These are phyloP conservation scores for Falciphora oryzae DNA, from an alignment of 2,329 filamentous ascomycete species.

Conservation along the genomic window DNA sequence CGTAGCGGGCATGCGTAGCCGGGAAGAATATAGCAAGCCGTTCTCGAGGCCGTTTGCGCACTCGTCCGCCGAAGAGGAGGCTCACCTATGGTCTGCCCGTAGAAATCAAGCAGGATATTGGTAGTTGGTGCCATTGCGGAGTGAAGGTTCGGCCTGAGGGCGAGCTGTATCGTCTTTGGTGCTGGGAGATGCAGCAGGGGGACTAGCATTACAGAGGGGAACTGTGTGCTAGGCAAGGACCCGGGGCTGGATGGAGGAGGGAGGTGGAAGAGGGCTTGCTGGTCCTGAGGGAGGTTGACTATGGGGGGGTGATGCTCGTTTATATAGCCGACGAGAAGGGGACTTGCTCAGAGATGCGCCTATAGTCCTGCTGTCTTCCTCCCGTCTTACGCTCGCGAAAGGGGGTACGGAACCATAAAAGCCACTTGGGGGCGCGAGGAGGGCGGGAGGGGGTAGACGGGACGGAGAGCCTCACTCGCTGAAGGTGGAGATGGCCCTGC, in stretches of 20 bases:
- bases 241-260: neutral
- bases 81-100: conserved; percentile 9
- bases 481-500: too few relatives aligned
- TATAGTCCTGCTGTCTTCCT: neutral
- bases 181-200: neutral
- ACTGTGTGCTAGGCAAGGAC: neutral
- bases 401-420: neutral
- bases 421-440: too few relatives aligned
- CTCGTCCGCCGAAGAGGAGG: neutral
- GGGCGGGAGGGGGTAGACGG: too few relatives aligned
- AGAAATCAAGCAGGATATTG: conserved; percentile 7
- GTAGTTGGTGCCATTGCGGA: conserved; percentile 4
- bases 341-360: neutral
- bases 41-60: neutral
- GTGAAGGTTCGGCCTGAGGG: neutral
- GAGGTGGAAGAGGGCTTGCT: neutral
- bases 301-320: neutral
- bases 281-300: too few relatives aligned
- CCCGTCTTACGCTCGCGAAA: neutral
- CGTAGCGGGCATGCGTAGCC: neutral
- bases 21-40: neutral
- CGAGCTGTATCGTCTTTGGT: neutral
- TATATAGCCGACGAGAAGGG: neutral
- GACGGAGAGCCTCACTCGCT: too few relatives aligned
- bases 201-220: neutral